phyloP scores from a whole-genome alignment of 148 eudicot species.

The Amaranthus hypochondriacus region DNA sequence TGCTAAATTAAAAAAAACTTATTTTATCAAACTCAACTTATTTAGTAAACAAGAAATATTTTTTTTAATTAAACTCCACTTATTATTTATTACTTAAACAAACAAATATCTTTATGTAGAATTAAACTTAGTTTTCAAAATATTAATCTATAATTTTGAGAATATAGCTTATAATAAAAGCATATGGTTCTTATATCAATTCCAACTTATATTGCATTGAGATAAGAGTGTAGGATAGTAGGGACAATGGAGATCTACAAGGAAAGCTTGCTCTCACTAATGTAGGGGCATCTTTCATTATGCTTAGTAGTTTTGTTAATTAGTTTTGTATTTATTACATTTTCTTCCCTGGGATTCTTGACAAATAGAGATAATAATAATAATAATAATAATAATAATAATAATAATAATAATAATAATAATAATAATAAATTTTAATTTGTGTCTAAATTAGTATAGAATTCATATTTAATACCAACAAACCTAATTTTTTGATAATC shows the following conservation, averaged over 20 bases:
- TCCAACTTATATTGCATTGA: conserved; percentile 8
- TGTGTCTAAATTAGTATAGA: background rate
- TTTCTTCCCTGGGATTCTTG: background rate
- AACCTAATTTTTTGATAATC: too few relatives aligned
- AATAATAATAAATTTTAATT: background rate
- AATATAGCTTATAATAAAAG: background rate
- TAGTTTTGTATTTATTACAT: background rate
- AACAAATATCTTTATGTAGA: too few relatives aligned
- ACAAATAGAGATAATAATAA: background rate
- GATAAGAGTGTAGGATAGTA: background rate
- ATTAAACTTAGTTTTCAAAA: too few relatives aligned
- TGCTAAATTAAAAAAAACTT: too few relatives aligned
- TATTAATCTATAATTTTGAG: too few relatives aligned
- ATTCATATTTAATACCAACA: too few relatives aligned
- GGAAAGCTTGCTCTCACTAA: conserved; percentile 1
- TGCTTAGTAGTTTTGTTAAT: background rate
- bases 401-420: background rate
- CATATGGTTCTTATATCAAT: conserved; percentile 20
- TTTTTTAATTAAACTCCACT: too few relatives aligned
- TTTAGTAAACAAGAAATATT: too few relatives aligned
- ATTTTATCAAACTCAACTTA: too few relatives aligned
- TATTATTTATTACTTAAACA: too few relatives aligned
- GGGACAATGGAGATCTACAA: conserved; percentile 18
- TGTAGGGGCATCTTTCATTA: background rate
- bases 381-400: background rate